Percentiles rank a stretch among this genome's conserved stretches.
Evolutionary conservation across 345 rosid genomes (phyloP).

Genomic region (Eucalyptus curtisii): DNA sequence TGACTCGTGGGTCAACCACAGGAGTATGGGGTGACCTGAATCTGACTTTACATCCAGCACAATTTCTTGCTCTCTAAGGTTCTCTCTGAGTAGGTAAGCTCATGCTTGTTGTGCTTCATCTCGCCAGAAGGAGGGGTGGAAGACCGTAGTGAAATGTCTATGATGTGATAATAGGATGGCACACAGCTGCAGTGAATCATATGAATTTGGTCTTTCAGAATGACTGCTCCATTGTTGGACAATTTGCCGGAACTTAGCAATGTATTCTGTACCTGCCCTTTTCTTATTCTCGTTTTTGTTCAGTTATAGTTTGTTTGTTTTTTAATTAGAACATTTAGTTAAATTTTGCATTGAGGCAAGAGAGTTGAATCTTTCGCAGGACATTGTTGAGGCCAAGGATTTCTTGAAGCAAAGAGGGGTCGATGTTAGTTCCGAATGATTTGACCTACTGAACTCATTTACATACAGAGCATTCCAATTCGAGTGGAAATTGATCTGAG

Average conservation of each 20-base stretch:
- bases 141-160: neutral
- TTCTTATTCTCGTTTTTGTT: neutral
- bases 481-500: neutral
- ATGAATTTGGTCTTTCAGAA: neutral
- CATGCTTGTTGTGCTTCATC: neutral
- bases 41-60: neutral
- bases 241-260: neutral
- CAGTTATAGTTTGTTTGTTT: neutral
- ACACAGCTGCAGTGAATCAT: neutral
- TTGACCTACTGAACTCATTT: neutral
- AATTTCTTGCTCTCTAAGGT: neutral
- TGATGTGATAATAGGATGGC: neutral
- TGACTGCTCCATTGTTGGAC: neutral
- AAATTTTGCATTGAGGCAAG: neutral
- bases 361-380: slow-evolving; percentile 21
- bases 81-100: neutral
- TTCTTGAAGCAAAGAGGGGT: slow-evolving; percentile 57
- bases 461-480: neutral
- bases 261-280: neutral
- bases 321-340: neutral
- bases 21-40: neutral
- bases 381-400: slow-evolving; percentile 66
- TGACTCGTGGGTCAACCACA: neutral
- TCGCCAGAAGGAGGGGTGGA: neutral
- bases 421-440: slow-evolving; percentile 36